These are phyloP conservation scores for Chlamydomonas sp. DNA, from an alignment of 139 green algal species.

Conservation along the genomic window DNA sequence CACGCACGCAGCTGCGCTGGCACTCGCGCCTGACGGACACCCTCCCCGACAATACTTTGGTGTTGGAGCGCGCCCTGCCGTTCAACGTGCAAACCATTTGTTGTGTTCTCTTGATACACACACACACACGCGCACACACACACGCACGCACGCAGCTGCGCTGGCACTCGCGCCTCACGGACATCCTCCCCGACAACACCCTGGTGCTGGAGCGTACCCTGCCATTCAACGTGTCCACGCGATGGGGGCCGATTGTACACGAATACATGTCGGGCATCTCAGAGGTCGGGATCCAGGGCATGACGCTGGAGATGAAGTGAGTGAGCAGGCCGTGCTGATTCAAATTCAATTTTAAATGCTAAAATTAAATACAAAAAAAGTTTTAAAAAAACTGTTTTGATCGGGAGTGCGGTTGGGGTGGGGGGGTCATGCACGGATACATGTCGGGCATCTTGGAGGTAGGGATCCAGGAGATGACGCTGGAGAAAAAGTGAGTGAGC, in stretches of 20 bases:
- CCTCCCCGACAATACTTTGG: not conserved
- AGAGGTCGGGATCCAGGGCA: not conserved
- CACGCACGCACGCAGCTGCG: too few relatives aligned
- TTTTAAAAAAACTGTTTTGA: too few relatives aligned
- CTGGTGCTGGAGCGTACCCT: not conserved
- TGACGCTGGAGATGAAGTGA: conserved; percentile 13
- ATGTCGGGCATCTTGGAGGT: conserved; percentile 3
- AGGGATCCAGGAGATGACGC: not conserved
- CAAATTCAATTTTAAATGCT: not conserved
- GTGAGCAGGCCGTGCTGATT: not conserved
- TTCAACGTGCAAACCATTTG: too few relatives aligned
- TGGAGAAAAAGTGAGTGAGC: conserved; percentile 10
- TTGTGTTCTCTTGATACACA: too few relatives aligned
- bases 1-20: too few relatives aligned
- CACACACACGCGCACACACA: too few relatives aligned
- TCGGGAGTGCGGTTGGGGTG: too few relatives aligned
- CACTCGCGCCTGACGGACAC: conserved; percentile 1
- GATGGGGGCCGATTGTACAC: not conserved
- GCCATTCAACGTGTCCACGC: conserved; percentile 3
- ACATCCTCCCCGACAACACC: not conserved
- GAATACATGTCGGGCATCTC: conserved; percentile 1
- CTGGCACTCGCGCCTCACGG: conserved; percentile 3
- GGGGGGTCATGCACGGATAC: not conserved
- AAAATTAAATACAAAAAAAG: not conserved
- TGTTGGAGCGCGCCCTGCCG: conserved; percentile 1